Percentiles rank a stretch among this genome's conserved stretches.
These are phyloP conservation scores for Sedum album DNA, from an alignment of 164 flowering plant genomes.

Conservation along the genomic window DNA sequence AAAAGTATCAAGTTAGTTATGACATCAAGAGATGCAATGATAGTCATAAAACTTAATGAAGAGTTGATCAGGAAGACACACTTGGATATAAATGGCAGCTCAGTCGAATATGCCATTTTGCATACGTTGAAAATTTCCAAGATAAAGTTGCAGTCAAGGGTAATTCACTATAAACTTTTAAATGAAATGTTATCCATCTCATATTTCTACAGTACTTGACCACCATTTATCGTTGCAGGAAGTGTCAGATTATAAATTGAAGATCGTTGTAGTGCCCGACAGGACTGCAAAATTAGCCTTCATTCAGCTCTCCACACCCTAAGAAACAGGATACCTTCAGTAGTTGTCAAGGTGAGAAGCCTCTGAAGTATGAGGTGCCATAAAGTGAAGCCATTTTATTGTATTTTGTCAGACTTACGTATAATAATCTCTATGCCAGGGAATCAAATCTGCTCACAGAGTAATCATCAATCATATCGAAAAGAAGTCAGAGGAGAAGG, in stretches of 20 bases:
- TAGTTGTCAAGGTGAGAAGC: conserved; percentile 66
- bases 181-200: neutral
- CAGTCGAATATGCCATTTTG: conserved; percentile 53
- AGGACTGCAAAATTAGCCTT: conserved; percentile 27
- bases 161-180: neutral
- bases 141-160: conserved; percentile 28
- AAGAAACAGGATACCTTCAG: conserved; percentile 44
- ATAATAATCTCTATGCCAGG: conserved; percentile 38
- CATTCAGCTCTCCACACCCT: conserved; percentile 56
- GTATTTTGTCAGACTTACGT: neutral
- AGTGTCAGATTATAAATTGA: conserved; percentile 48
- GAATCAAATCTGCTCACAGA: conserved; percentile 69
- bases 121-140: conserved; percentile 38
- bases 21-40: conserved; percentile 46
- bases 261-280: conserved; percentile 41
- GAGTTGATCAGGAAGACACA: conserved; percentile 47
- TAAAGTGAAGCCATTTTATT: neutral
- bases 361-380: neutral
- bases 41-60: conserved; percentile 57
- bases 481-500: conserved; percentile 13
- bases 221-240: conserved; percentile 34
- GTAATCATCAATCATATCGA: conserved; percentile 44
- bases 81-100: conserved; percentile 43
- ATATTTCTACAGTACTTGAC: neutral
- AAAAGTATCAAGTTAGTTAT: conserved; percentile 54